A percentile compares a stretch with the other conserved stretches of the same genome.
phyloP scores from a whole-genome alignment of 257 asterid genomes.

The Handroanthus guayacan region DNA sequence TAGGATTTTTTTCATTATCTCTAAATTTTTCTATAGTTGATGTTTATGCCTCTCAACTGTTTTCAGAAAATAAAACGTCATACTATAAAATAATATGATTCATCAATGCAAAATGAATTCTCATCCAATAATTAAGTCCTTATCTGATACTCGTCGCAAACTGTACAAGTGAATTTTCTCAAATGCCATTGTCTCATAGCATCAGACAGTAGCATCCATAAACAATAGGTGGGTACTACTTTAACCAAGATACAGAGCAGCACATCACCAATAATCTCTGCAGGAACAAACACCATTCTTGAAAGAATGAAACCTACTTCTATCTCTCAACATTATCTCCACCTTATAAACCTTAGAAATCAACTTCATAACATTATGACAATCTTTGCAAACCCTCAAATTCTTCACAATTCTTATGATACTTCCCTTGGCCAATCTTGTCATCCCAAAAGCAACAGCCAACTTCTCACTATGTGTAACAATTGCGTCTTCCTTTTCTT shows the following conservation, averaged over 20 bases:
- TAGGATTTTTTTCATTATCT: no score
- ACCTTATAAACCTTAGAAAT: conserved; percentile 61
- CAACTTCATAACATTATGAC: conserved; percentile 71
- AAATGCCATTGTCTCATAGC: no score
- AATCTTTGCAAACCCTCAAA: conserved; percentile 78
- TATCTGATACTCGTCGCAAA: no score
- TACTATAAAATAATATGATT: no score
- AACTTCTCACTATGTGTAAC: conserved; percentile 74
- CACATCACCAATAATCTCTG: conserved; percentile 66
- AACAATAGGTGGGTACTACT: neutral
- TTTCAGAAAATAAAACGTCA: no score
- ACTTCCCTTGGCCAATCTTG: conserved; percentile 49
- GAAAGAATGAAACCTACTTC: conserved; percentile 73
- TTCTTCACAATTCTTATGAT: conserved; percentile 67
- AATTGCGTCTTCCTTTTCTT: conserved; percentile 71
- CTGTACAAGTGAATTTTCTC: no score
- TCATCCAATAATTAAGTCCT: no score
- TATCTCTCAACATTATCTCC: conserved; percentile 70
- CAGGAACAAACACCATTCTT: conserved; percentile 69
- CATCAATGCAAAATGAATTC: no score
- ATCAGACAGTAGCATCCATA: no score
- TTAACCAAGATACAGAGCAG: neutral
- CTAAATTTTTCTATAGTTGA: no score
- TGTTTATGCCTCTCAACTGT: no score
- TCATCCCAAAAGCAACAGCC: conserved; percentile 75